A percentile compares a stretch with the other conserved stretches of the same genome.
Evolutionary conservation across 2,329 filamentous ascomycete genomes (phyloP).

Genomic region (Aspergillus eucalypticola): DNA sequence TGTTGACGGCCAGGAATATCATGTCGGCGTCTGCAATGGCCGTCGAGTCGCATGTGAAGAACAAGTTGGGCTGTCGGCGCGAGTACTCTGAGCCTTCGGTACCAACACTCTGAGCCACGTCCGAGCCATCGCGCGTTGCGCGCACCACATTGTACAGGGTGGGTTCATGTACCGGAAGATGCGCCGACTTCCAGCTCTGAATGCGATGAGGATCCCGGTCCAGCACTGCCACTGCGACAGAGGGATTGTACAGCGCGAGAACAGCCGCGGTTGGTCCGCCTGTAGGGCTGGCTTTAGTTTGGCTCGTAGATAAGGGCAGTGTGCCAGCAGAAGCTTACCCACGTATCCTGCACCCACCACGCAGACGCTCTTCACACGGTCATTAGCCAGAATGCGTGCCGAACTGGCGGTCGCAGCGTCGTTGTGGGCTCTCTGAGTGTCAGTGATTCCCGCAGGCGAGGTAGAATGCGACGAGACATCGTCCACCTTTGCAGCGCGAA

Average conservation of each 20-base stretch:
- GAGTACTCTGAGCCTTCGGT: slow-evolving; percentile 33
- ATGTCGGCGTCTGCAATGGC: slow-evolving; percentile 69
- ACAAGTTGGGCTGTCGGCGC: slow-evolving; percentile 63
- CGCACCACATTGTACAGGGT: slow-evolving; percentile 68
- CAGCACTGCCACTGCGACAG: slow-evolving; percentile 72
- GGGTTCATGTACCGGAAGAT: slow-evolving; percentile 75
- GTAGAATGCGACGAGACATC: slow-evolving; percentile 10
- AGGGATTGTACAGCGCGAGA: slow-evolving; percentile 71
- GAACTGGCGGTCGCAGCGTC: neutral
- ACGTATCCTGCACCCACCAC: slow-evolving; percentile 76
- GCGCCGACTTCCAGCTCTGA: slow-evolving; percentile 69
- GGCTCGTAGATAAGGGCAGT: neutral
- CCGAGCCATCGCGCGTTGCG: slow-evolving; percentile 41
- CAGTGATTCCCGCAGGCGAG: neutral
- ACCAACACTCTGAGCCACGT: slow-evolving; percentile 1
- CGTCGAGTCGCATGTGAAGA: slow-evolving; percentile 69
- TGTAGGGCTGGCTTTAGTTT: slow-evolving; percentile 29
- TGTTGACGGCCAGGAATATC: slow-evolving; percentile 76
- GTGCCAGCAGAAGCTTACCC: slow-evolving; percentile 51
- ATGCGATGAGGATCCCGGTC: slow-evolving; percentile 68
- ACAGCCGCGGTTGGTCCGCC: slow-evolving; percentile 75
- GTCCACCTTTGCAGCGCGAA: slow-evolving; percentile 26
- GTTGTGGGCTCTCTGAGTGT: neutral
- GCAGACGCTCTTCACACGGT: slow-evolving; percentile 55
- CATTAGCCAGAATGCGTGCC: accelerated